phyloP scores from a whole-genome alignment of 1,284 basidiomycete species.

The Stereum hirsutum region DNA sequence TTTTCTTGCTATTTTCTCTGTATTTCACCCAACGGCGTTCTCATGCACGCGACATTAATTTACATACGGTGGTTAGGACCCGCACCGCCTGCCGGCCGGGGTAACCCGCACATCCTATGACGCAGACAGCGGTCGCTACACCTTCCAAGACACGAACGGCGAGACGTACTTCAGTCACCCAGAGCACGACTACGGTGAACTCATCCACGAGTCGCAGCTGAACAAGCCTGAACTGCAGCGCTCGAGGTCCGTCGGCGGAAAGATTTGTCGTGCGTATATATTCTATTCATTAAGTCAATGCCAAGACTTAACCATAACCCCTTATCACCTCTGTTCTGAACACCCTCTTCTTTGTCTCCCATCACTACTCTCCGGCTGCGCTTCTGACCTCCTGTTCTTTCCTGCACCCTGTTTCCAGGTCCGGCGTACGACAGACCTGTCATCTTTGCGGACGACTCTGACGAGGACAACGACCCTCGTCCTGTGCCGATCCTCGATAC shows the following conservation, averaged over 20 bases:
- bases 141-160: constrained; percentile 37
- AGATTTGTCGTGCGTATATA: background rate
- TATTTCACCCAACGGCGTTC: background rate
- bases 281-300: background rate
- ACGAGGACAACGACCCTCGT: background rate
- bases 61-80: no score
- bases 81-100: constrained; percentile 39
- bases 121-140: constrained; percentile 38
- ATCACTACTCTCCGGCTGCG: background rate
- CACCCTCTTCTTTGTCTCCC: background rate
- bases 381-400: background rate
- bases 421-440: constrained; percentile 10
- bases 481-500: no score
- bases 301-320: no score
- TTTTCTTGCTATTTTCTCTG: background rate
- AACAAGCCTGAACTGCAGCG: background rate
- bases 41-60: no score
- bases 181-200: constrained; percentile 32
- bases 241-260: background rate
- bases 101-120: constrained; percentile 44
- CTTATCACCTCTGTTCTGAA: no score
- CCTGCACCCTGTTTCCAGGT: background rate
- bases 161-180: constrained; percentile 32
- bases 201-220: constrained; percentile 5
- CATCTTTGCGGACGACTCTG: constrained; percentile 6